Conservation (phyloP, 23 red algal species). For the Gracilaria domingensis region DNA sequence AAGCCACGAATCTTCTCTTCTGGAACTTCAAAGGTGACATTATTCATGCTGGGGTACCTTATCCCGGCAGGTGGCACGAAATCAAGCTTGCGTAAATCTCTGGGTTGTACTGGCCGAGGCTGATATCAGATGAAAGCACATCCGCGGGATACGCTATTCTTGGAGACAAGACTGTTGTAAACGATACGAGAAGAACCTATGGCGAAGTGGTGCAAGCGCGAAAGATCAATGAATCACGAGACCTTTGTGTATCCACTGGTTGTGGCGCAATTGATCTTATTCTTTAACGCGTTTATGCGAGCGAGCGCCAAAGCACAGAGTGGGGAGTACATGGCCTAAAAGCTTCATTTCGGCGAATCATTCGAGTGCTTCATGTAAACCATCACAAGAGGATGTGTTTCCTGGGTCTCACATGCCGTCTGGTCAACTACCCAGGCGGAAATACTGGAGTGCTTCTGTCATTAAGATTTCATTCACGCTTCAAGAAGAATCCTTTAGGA, state of each 20-base stretch:
- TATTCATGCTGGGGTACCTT: background rate
- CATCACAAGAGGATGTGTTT: background rate
- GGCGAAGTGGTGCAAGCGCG: background rate
- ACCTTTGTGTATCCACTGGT: background rate
- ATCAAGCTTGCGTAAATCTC: background rate
- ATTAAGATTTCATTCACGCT: too few species aligned
- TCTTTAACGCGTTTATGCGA: background rate
- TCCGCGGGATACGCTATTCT: conserved; percentile 10
- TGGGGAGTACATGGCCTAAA: background rate
- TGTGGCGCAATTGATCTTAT: background rate
- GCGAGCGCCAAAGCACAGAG: background rate
- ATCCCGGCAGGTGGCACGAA: conserved; percentile 6
- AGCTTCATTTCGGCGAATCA: background rate
- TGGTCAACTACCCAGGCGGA: too few species aligned
- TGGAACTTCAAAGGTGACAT: conserved; percentile 37
- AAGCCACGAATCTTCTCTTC: conserved; percentile 23
- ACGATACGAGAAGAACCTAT: background rate
- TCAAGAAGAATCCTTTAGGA: too few species aligned
- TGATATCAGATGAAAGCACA: conserved; percentile 2
- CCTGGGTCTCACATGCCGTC: background rate
- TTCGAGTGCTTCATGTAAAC: background rate
- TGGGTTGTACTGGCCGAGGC: background rate
- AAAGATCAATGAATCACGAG: background rate
- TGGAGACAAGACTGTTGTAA: background rate
- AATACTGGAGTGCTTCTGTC: too few species aligned